phyloP scores from a whole-genome alignment of 192 early-diverging fungal species.

The Mycoemilia scoparia region DNA sequence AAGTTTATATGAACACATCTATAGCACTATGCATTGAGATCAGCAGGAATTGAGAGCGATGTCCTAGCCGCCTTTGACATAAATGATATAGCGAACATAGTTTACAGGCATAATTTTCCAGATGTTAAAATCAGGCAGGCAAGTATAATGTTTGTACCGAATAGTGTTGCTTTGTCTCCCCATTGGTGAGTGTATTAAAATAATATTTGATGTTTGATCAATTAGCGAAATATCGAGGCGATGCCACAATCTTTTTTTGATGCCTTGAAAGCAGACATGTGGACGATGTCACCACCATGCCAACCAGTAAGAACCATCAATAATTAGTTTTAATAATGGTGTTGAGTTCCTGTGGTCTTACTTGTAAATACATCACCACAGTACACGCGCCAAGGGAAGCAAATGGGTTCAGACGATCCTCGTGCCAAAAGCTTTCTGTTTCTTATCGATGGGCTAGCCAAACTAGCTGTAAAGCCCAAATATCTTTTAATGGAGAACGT shows the following conservation, averaged over 20 bases:
- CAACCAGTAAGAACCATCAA: too few relatives aligned
- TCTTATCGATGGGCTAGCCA: conserved; percentile 40
- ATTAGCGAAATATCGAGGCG: conserved; percentile 47
- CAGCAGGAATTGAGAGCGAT: conserved; percentile 33
- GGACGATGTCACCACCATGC: conserved; percentile 70
- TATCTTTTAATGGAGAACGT: conserved; percentile 68
- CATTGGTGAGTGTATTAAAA: conserved; percentile 13
- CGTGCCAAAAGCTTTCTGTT: conserved; percentile 59
- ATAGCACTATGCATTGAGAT: conserved; percentile 64
- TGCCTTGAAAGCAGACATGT: conserved; percentile 43
- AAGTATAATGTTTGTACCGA: neutral
- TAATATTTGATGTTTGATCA: too few relatives aligned
- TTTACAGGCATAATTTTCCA: conserved; percentile 47
- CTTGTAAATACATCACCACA: too few relatives aligned
- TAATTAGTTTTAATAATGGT: neutral
- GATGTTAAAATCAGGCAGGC: conserved; percentile 19
- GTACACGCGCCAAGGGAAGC: conserved; percentile 52
- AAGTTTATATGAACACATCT: too few relatives aligned
- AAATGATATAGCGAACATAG: conserved; percentile 73
- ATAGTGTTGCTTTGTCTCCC: neutral
- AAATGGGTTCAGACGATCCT: conserved; percentile 48
- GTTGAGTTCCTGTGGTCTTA: neutral
- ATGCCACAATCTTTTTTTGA: conserved; percentile 38
- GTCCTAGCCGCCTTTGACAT: conserved; percentile 89
- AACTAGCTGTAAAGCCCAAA: conserved; percentile 32